These are phyloP conservation scores for Malassezia sympodialis DNA, from an alignment of 1,284 basidiomycete species.

Conservation along the genomic window DNA sequence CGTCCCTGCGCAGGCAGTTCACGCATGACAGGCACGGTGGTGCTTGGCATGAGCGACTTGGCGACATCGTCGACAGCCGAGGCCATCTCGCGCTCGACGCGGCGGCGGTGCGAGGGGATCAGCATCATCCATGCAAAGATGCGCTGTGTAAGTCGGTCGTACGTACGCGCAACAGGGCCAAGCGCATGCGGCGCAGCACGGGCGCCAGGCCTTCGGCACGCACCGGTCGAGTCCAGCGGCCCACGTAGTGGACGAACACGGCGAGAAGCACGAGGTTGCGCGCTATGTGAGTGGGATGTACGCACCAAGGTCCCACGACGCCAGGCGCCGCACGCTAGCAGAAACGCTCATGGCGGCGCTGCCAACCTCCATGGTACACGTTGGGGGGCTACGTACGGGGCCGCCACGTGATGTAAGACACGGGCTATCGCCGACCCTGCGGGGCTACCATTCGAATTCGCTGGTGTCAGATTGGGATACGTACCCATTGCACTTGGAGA, in stretches of 20 bases:
- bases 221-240: conserved; percentile 6
- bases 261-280: conserved; percentile 4
- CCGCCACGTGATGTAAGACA: not conserved
- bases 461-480: conserved; percentile 15
- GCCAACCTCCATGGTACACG: not conserved
- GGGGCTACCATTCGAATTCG: conserved; percentile 18
- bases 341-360: not conserved
- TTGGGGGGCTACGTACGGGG: not conserved
- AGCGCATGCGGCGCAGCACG: not conserved
- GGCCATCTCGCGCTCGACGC: conserved; percentile 34
- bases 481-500: conserved; percentile 70
- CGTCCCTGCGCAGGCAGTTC: conserved; percentile 34
- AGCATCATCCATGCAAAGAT: conserved; percentile 30
- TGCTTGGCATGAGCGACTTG: conserved; percentile 32
- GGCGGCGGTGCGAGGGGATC: conserved; percentile 35
- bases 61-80: conserved; percentile 37
- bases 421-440: not conserved
- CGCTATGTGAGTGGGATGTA: not conserved
- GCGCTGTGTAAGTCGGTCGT: not conserved
- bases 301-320: not conserved
- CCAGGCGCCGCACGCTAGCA: not conserved
- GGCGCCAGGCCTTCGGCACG: conserved; percentile 3
- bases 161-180: not conserved
- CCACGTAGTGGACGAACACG: conserved; percentile 8
- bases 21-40: conserved; percentile 22